Base-by-base conservation (phyloP, 768 basidiomycete species). In the Rhodotorula babjevae region DNA sequence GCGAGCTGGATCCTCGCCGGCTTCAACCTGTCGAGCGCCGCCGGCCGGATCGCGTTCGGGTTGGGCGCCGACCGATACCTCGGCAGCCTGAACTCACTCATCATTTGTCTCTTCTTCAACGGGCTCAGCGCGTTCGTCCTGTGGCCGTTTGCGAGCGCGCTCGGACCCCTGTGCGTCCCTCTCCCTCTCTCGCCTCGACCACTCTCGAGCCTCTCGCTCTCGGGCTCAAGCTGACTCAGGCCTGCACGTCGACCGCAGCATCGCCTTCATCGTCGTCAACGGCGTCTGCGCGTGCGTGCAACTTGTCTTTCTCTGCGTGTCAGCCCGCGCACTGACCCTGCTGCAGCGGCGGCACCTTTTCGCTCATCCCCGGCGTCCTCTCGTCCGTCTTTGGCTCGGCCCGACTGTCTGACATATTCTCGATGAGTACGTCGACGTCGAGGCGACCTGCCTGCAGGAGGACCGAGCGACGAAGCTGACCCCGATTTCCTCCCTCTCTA, bases 21-120 rank as follows among this genome's bases (percentile, higher is more conserved):
- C 6, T 80, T 74, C 70, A 80, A 80, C 65, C 69, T 80, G 4
- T 55, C 78, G 31, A 77, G 76, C 19, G 79, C 78, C 0, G 59
- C 68, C 27, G 80, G 80, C 0, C 40, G 79, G 6, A 67, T 79
- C 61, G 67, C 53, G 0, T 80, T 77, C 65, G 79, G 80, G 3
- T 65, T 76, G 44, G 58, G 77, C 33, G 77, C 75, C 8, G 80
- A 80, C 52, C 36, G 66, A 6, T 19, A 65, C n/a, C 29, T 80
- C 27, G 80, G 79, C 16, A 73, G 73, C 4, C 69, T 80, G 59
- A 80, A 80, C 69, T 64, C 77, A 15, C 63, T 80, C 53, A 44
- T 78, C 15, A 31, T 79, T 9, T 74, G 77, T 29, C 55, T 80
- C 29, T n/a, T 59, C 2, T 21, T 73, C 2, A 77, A 75, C n/a